Base-by-base conservation (phyloP, 345 rosid species). In the Garcia nutans region DNA sequence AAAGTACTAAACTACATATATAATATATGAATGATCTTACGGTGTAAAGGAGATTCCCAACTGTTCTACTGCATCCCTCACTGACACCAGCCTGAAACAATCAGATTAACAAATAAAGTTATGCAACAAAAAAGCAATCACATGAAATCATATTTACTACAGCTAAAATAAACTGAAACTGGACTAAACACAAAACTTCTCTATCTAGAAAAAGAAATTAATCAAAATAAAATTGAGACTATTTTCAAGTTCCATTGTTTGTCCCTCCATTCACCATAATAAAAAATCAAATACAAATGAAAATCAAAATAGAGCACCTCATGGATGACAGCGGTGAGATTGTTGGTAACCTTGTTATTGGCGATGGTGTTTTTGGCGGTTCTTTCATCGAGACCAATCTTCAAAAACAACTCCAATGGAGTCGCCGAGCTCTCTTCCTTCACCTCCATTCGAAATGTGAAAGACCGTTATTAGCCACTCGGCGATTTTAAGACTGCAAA, bases 41-140 rank as follows among this genome's bases (percentile, higher is more conserved):
- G 44, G 97, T 81, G 85, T 96, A 96, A 20, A 96, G 85, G 8
- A 93, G 85, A 84, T 96, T 96, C 56, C 98, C 99, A 52, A 87
- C 80, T 42, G 83, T 84, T 68, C 95, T 88, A 60, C 86, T 88
- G 72, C 98, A 96, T 28, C 99, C 99, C 60, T 86, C 92, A n/a
- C 85, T 77, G 10, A 92, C 97, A 73, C 74, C 90, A 77, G 99
- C 99, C 99, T 96, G 76, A 26, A 74, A 79, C 69, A 63, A 73
- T 13, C 31, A 66, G 74, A 22, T 68, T 22, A 72, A 12, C 26
- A 73, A 57, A n/a, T 17, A 11, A 10, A 19, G 17, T 31, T 5
- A 42, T 3, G 6, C 8, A 10, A 8, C 16, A n/a, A 20, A 20
- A 23, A 24, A 49, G n/a, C 28, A 19, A 20, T 17, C 23, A 58